A percentile compares a stretch with the other conserved stretches of the same genome.
These are phyloP conservation scores for Eutrema yunnanense DNA, from an alignment of 345 rosid genomes.

Conservation along the genomic window DNA sequence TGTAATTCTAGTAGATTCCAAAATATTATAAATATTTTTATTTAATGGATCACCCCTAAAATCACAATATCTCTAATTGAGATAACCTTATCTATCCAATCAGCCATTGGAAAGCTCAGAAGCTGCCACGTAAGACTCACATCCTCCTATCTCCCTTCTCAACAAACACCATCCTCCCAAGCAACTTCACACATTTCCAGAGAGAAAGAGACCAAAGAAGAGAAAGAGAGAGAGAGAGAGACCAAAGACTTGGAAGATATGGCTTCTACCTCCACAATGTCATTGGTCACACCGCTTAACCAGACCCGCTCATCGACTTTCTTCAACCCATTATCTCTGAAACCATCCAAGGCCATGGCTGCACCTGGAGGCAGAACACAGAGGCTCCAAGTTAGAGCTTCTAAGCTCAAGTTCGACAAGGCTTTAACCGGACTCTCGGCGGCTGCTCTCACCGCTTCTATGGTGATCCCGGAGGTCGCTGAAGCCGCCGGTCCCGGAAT, in stretches of 20 bases:
- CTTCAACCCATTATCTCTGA: conserved; percentile 55
- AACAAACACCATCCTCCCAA: conserved; percentile 22
- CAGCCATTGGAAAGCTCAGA: conserved; percentile 27
- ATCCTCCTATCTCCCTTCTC: conserved; percentile 11
- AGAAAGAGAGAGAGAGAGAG: neutral
- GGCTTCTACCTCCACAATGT: conserved; percentile 74
- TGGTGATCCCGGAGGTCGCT: conserved; percentile 73
- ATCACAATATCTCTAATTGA: neutral
- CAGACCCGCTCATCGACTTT: conserved; percentile 39
- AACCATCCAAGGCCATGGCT: conserved; percentile 34
- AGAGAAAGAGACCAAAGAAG: neutral
- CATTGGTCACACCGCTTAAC: conserved; percentile 62
- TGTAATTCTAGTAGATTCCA: too few species aligned
- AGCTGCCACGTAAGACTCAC: conserved; percentile 54
- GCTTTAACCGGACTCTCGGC: conserved; percentile 71
- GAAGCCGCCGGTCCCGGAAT: conserved; percentile 64
- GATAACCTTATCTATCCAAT: conserved; percentile 67
- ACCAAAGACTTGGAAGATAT: conserved; percentile 21
- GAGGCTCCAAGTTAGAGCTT: conserved; percentile 46
- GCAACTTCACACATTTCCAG: neutral
- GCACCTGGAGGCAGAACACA: conserved; percentile 23
- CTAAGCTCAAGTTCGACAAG: conserved; percentile 58
- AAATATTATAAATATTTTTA: too few species aligned
- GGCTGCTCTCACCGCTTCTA: conserved; percentile 64
- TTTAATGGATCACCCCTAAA: neutral